Base-by-base conservation (phyloP, 768 basidiomycete genomes). In the Leccinum ochraceum region DNA sequence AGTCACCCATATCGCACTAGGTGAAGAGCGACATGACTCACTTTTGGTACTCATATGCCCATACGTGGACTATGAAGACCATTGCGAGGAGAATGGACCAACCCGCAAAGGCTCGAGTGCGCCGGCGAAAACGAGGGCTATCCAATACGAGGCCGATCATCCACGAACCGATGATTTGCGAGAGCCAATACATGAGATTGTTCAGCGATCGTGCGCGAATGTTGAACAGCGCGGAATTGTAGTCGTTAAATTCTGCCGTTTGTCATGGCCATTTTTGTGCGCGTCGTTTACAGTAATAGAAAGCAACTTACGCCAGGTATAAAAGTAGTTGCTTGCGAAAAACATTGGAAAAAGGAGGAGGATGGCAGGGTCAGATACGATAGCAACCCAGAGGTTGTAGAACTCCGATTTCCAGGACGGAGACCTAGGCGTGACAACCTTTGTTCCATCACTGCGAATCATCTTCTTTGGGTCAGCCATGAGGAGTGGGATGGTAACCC, bases 321-420 rank as follows among this genome's bases (percentile, higher is more conserved):
- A 92, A 76, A 92, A 92, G 83, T 88, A 92, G 71, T 92, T 92
- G 48, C 86, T 88, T 8, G 88, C 84, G 58, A 91, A 84, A 74
- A 93, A 92, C 86, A 93, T 89, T 8, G 92, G 92, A 77, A 94
- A 90, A n/a, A 93, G 81, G 5, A 91, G 75, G 14, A 92, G 60
- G 67, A 94, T 84, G 75, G 80, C 78, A 0, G 89, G 89, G 66
- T 94, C 92, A 14, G 82, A 86, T 58, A 77, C 80, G 53, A 94
- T 76, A 3, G 88, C 83, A 50, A 87, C 64, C 75, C 81, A 91
- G 22, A 94, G 81, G 10, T 86, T 86, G 61, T 80, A 79, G 56
- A 94, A 76, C 71, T 94, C 92, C 17, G 81, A 79, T 69, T 83
- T 89, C 90, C 91, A 93, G 3, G 88, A 88, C 16, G 90, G 87